phyloP scores from a whole-genome alignment of 139 green algal species.

The Chlorella sorokiniana region DNA sequence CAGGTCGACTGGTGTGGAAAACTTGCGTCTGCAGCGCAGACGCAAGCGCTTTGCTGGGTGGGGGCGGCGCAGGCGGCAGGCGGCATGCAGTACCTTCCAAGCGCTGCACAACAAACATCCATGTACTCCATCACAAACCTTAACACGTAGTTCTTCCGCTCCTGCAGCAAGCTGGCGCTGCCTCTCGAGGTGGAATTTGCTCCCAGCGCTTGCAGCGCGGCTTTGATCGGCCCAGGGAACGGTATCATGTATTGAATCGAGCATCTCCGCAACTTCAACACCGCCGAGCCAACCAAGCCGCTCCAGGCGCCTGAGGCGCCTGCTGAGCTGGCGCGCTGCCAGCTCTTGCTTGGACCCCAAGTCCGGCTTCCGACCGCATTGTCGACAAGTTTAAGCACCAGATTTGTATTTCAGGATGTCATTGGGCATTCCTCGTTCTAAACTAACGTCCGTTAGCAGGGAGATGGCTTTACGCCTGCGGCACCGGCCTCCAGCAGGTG shows the following conservation, averaged over 20 bases:
- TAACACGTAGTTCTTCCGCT: not conserved
- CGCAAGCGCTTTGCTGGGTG: not conserved
- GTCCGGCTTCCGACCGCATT: too few relatives aligned
- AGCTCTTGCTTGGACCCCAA: too few relatives aligned
- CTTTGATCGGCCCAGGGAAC: not conserved
- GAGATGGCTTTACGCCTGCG: not conserved
- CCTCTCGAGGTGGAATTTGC: not conserved
- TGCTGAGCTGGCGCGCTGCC: too few relatives aligned
- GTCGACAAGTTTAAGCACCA: too few relatives aligned
- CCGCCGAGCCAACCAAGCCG: too few relatives aligned
- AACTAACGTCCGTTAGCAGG: not conserved
- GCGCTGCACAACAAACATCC: too few relatives aligned
- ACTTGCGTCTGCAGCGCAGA: conserved; percentile 1
- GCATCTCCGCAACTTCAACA: not conserved
- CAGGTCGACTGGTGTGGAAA: not conserved
- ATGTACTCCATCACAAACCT: too few relatives aligned
- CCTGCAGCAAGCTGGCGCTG: not conserved
- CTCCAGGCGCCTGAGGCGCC: too few relatives aligned
- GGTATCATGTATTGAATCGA: not conserved
- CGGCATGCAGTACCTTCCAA: too few relatives aligned
- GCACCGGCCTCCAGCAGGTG: not conserved
- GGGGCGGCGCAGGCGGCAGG: too few relatives aligned
- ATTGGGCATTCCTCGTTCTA: too few relatives aligned
- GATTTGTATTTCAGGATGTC: too few relatives aligned
- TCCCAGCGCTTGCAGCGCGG: not conserved